Evolutionary conservation across 2,329 filamentous ascomycete genomes (phyloP).

Genomic region (Colletotrichum sp.): DNA sequence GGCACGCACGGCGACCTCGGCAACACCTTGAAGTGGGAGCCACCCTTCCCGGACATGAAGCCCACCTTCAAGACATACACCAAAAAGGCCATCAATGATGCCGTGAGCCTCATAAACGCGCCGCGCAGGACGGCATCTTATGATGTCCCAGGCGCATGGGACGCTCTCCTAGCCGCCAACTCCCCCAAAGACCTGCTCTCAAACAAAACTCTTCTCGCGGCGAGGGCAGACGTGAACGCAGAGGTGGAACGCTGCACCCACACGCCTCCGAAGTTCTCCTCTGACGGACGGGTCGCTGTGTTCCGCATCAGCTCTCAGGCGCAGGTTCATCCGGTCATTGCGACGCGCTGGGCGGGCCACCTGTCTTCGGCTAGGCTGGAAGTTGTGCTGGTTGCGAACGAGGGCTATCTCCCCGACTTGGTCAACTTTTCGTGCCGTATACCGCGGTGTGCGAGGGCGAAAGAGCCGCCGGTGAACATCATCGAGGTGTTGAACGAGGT

Average conservation of each 20-base stretch:
- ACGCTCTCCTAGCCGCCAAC: slow-evolving; percentile 55
- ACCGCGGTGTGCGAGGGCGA: slow-evolving; percentile 57
- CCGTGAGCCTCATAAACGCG: slow-evolving; percentile 69
- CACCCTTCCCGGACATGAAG: slow-evolving; percentile 71
- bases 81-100: slow-evolving; percentile 67
- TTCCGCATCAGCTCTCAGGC: slow-evolving; percentile 64
- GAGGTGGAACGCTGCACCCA: slow-evolving; percentile 68
- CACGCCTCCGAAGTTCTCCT: slow-evolving; percentile 66
- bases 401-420: slow-evolving; percentile 65
- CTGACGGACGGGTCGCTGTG: slow-evolving; percentile 66
- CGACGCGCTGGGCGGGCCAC: slow-evolving; percentile 69
- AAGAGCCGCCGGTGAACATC: slow-evolving; percentile 65
- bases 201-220: slow-evolving; percentile 54
- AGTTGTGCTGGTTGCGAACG: slow-evolving; percentile 70
- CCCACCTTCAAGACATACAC: slow-evolving; percentile 63
- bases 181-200: slow-evolving; percentile 56
- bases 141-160: slow-evolving; percentile 66
- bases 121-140: slow-evolving; percentile 67
- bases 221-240: slow-evolving; percentile 62
- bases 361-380: slow-evolving; percentile 64
- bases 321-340: slow-evolving; percentile 72
- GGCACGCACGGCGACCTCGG: slow-evolving; percentile 73
- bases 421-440: slow-evolving; percentile 74
- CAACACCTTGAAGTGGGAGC: slow-evolving; percentile 67
- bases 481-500: slow-evolving; percentile 61